Percentiles rank a stretch among this genome's conserved stretches.
These are phyloP conservation scores for Phytophthora sojae DNA, from an alignment of 352 stramenopile genomes.

Conservation along the genomic window DNA sequence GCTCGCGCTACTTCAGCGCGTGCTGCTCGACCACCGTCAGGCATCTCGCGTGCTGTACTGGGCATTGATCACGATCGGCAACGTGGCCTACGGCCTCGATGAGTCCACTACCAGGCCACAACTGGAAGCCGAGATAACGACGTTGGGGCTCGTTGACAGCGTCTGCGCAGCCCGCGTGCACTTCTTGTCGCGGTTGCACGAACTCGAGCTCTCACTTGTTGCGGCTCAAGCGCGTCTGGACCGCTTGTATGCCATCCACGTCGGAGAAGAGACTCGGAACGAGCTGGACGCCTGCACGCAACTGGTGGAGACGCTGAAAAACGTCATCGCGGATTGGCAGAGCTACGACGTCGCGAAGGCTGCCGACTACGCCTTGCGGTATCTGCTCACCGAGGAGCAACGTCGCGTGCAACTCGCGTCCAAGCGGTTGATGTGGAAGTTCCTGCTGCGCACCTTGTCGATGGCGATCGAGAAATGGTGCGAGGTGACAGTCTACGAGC, in stretches of 20 bases:
- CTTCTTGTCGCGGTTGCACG: conserved; percentile 55
- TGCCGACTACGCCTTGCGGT: conserved; percentile 70
- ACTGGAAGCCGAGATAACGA: conserved; percentile 39
- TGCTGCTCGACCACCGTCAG: conserved; percentile 46
- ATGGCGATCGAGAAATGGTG: conserved; percentile 59
- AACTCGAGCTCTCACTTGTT: conserved; percentile 53
- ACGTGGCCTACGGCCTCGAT: conserved; percentile 55
- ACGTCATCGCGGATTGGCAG: conserved; percentile 45
- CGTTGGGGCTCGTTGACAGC: conserved; percentile 42
- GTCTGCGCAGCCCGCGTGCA: conserved; percentile 52
- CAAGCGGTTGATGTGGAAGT: conserved; percentile 52
- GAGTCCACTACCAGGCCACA: conserved; percentile 15
- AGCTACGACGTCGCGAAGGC: conserved; percentile 59
- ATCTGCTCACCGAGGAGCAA: conserved; percentile 63
- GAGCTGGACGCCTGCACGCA: conserved; percentile 63
- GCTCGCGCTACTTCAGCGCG: conserved; percentile 46
- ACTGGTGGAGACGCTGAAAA: conserved; percentile 47
- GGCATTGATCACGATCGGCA: conserved; percentile 58
- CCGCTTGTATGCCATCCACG: conserved; percentile 53
- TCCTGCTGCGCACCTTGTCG: conserved; percentile 47
- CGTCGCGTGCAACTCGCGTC: conserved; percentile 57
- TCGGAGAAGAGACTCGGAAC: conserved; percentile 77
- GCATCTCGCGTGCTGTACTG: conserved; percentile 64
- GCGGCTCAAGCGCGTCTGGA: conserved; percentile 40
- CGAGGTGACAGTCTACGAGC: conserved; percentile 50